phyloP scores from a whole-genome alignment of 2,329 filamentous ascomycete genomes.

The Ceratocystiopsis minuta region DNA sequence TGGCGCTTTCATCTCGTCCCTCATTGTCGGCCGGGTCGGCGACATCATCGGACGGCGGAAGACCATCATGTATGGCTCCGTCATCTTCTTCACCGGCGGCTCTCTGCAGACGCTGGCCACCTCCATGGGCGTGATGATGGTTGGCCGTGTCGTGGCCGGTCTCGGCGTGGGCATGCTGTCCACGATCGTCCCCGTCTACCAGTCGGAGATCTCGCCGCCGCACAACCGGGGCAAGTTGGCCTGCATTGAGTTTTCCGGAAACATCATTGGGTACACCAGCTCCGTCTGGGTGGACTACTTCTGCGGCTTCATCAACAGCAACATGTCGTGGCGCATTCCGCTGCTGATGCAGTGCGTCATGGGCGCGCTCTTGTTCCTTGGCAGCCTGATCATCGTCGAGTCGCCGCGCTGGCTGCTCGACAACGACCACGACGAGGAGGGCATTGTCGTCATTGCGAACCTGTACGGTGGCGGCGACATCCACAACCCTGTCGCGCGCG shows the following conservation, averaged over 20 bases:
- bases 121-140: constrained; percentile 77
- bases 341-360: constrained; percentile 87
- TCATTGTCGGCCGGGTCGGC: constrained; percentile 72
- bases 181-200: constrained; percentile 83
- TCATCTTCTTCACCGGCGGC: constrained; percentile 72
- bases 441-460: constrained; percentile 95
- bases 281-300: constrained; percentile 99
- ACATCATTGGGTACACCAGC: constrained; percentile 86
- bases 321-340: constrained; percentile 82
- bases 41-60: constrained; percentile 78
- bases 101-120: constrained; percentile 67
- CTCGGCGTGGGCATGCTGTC: constrained; percentile 76
- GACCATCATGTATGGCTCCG: constrained; percentile 85
- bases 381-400: constrained; percentile 87
- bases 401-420: constrained; percentile 94
- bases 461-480: constrained; percentile 92
- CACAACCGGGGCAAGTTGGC: constrained; percentile 91
- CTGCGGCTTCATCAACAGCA: constrained; percentile 70
- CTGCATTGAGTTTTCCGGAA: constrained; percentile 95
- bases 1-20: constrained; percentile 77
- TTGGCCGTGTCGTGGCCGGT: constrained; percentile 69
- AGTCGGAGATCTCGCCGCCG: constrained; percentile 87
- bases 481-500: constrained; percentile 76
- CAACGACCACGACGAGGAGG: constrained; percentile 95
- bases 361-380: constrained; percentile 68